A percentile compares a stretch with the other conserved stretches of the same genome.
Conservation (phyloP, 169 alveolate genomes). For the Condylostoma magnum region DNA sequence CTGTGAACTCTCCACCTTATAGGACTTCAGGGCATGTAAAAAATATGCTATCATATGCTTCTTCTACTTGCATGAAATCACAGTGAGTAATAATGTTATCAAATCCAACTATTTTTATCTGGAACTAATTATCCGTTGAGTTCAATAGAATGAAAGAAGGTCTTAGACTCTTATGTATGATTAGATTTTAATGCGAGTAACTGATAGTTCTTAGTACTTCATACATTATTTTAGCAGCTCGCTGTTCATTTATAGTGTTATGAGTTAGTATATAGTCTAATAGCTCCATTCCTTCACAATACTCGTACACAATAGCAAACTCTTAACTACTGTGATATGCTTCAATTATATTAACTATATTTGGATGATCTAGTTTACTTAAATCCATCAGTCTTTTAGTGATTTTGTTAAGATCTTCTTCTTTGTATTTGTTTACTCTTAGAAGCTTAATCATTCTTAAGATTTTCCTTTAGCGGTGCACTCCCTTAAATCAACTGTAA, state of each 20-base stretch:
- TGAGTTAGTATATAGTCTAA: conserved; percentile 56
- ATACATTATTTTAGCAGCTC: conserved; percentile 49
- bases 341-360: conserved; percentile 72
- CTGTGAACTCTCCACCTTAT: conserved; percentile 28
- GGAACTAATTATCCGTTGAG: conserved; percentile 45
- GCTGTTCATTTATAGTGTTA: conserved; percentile 56
- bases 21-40: conserved; percentile 76
- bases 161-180: conserved; percentile 63
- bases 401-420: too few relatives aligned
- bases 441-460: too few relatives aligned
- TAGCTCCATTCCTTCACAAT: conserved; percentile 70
- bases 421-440: too few relatives aligned
- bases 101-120: conserved; percentile 60
- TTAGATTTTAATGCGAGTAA: conserved; percentile 50
- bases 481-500: too few relatives aligned
- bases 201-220: conserved; percentile 53
- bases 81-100: conserved; percentile 36
- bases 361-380: conserved; percentile 83
- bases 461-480: too few relatives aligned
- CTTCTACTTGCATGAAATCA: conserved; percentile 4
- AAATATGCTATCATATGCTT: conserved; percentile 55
- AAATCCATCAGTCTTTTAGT: too few relatives aligned
- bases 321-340: conserved; percentile 51
- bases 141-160: conserved; percentile 68
- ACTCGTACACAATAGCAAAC: conserved; percentile 66